These are phyloP conservation scores for Tolypocladium ovalisporum DNA, from an alignment of 2,329 filamentous ascomycete genomes.

Conservation along the genomic window DNA sequence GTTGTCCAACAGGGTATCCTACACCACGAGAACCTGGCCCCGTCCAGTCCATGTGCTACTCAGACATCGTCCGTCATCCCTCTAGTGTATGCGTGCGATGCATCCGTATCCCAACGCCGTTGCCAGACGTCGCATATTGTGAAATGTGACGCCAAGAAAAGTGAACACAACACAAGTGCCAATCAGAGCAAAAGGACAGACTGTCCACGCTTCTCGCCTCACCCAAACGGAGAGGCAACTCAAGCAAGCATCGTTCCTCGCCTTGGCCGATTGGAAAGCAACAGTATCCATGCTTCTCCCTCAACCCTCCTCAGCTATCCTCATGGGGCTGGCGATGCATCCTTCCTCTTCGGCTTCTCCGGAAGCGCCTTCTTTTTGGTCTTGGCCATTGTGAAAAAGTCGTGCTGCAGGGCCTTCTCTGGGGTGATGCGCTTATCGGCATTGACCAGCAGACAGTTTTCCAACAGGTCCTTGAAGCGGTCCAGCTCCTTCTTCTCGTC, in stretches of 20 bases:
- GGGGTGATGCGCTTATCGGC: conserved; percentile 87
- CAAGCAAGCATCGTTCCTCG: background rate
- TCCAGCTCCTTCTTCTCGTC: conserved; percentile 67
- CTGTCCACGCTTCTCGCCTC: background rate
- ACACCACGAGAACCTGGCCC: background rate
- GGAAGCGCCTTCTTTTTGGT: background rate
- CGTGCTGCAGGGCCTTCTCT: conserved; percentile 75
- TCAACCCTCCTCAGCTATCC: background rate
- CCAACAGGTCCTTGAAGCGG: conserved; percentile 76
- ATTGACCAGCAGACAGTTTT: conserved; percentile 80
- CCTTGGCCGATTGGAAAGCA: background rate
- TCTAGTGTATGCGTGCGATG: background rate
- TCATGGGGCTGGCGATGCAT: background rate
- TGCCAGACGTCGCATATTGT: background rate
- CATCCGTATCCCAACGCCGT: background rate
- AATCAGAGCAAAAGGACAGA: background rate
- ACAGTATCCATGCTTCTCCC: background rate
- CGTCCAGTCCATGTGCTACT: background rate
- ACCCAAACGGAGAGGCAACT: background rate
- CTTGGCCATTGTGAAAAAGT: conserved; percentile 54
- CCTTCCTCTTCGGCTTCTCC: background rate
- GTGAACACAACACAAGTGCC: background rate
- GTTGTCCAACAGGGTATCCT: background rate
- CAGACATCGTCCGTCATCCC: background rate
- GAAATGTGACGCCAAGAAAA: background rate